These are phyloP conservation scores for Priceomyces melissophilus DNA, from an alignment of 805 yeast genomes.

Conservation along the genomic window DNA sequence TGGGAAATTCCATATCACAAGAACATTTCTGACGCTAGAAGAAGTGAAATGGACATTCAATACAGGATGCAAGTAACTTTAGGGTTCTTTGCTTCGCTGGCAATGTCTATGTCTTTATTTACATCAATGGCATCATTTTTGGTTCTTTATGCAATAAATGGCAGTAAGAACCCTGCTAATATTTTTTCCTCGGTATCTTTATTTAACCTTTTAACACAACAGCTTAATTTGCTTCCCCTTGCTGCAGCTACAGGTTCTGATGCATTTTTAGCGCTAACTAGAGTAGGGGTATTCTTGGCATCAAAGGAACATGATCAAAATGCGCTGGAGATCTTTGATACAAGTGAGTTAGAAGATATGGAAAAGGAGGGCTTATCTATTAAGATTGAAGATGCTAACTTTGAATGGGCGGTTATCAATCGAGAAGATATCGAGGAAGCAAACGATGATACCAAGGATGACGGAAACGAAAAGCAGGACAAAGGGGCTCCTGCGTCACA, in stretches of 20 bases:
- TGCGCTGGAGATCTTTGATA: constrained; percentile 21
- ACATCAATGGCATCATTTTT: constrained; percentile 61
- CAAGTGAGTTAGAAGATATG: constrained; percentile 21
- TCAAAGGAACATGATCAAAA: constrained; percentile 41
- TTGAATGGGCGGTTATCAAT: constrained; percentile 22
- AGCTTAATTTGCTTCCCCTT: constrained; percentile 66
- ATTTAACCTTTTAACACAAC: constrained; percentile 59
- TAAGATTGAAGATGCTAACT: constrained; percentile 19
- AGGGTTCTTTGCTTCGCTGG: constrained; percentile 58
- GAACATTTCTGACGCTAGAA: constrained; percentile 53
- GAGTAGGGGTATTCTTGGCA: constrained; percentile 54
- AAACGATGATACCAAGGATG: constrained; percentile 1
- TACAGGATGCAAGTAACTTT: constrained; percentile 63
- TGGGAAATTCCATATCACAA: constrained; percentile 83
- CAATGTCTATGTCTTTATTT: constrained; percentile 64
- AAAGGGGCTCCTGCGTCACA: background rate
- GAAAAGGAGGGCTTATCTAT: constrained; percentile 20
- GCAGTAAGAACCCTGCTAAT: constrained; percentile 48
- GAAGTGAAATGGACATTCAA: constrained; percentile 58
- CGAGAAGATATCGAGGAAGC: constrained; percentile 12
- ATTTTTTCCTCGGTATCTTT: constrained; percentile 69
- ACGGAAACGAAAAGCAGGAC: background rate
- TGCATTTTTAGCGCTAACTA: constrained; percentile 56
- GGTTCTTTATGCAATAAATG: constrained; percentile 31
- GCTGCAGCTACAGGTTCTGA: constrained; percentile 68